Evolutionary conservation across 345 rosid species (phyloP), one percentile per base, ranked within the genome.

Genomic region (Iberis pinnata): DNA sequence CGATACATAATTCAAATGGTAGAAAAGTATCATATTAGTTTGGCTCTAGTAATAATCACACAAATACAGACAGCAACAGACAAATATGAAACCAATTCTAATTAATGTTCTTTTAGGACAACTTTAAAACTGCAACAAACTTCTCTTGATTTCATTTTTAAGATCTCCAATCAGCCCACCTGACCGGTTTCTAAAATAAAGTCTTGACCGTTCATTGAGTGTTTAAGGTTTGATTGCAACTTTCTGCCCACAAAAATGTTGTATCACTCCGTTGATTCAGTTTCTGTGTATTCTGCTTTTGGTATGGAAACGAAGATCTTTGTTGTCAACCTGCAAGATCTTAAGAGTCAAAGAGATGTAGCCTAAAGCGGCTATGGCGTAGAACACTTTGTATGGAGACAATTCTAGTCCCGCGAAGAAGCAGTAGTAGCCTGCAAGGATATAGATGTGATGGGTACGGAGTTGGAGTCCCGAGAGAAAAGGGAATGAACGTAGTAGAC

Each of bases 221-320:
- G 19, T 53, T 39, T 27, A 31, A 46, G 68, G 49, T n/a, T 7
- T 17, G 16, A 38, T 45, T 1, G 18, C 29, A 8, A 58, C 36
- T 35, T 36, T 19, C 32, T 3, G n/a, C 10, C 45, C 53, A 38
- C 7, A 7, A 27, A 33, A 8, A 58, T 38, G 42, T 26, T 20
- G 9, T 19, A 35, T 36, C 17, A 27, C 45, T 49, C 8, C 4
- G 27, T 8, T 18, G 12, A 40, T 43, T 75, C 65, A 92, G 68
- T 77, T 94, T 73, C 77, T 77, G 76, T 85, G 99, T 60, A 83
- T 81, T 71, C 79, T 94, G 61, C 80, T 80, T 67, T 76, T 77
- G 49, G 80, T 74, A 25, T 78, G 78, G 36, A 75, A 71, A 11
- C 65, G 80, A 1, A 73, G 67, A 39, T 78, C 86, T 60, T 78